A percentile compares a stretch with the other conserved stretches of the same genome.
phyloP scores from a whole-genome alignment of 345 rosid genomes.

The thale cress (Arabidopsis thaliana) region TAIR10.1 NC_003071.7:10495001-10495500 shows the following conservation, averaged over 20 bases:
- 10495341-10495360: conserved; percentile 27
- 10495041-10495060: conserved; percentile 6
- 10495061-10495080: conserved; percentile 2
- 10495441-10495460: not conserved
- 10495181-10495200: not conserved
- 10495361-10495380: not conserved
- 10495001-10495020: conserved; percentile 12
- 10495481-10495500: conserved; percentile 10
- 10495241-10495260: not conserved
- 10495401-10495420: conserved; percentile 3
- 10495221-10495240: not conserved
- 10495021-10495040: not conserved
- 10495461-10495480: not conserved
- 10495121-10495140: not conserved
- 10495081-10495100: conserved; percentile 4
- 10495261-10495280: not conserved
- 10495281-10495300: not conserved
- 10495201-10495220: not conserved
- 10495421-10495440: not conserved
- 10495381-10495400: not conserved
- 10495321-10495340: not conserved
- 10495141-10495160: conserved; percentile 10
- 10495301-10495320: conserved; percentile 18
- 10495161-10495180: not conserved
- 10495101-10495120: not conserved